Conservation (phyloP, 228 moss, liverwort and hornwort genomes). For the Sphagnum fallax region DNA sequence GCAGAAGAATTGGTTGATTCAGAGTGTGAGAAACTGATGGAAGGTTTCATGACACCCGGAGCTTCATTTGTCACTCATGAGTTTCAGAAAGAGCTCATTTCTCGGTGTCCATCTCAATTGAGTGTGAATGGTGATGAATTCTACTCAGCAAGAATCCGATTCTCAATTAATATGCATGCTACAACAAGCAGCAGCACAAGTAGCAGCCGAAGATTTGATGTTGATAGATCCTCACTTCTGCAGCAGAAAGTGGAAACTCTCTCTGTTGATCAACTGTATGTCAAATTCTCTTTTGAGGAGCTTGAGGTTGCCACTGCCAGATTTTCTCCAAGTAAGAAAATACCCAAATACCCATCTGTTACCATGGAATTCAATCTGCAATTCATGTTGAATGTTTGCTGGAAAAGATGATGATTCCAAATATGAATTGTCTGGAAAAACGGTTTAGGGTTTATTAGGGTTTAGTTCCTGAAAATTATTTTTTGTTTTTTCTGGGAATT, state of each 20-base stretch:
- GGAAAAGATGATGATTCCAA: too few species aligned
- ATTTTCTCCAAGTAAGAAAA: conserved; percentile 53
- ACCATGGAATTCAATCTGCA: neutral
- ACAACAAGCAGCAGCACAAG: neutral
- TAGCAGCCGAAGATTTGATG: neutral
- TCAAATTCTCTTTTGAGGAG: conserved; percentile 41
- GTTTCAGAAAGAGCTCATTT: neutral
- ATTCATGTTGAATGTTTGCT: neutral
- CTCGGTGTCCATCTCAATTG: neutral
- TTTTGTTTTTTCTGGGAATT: neutral
- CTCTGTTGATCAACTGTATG: conserved; percentile 35
- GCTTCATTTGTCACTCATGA: neutral
- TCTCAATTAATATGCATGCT: conserved; percentile 6
- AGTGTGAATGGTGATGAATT: neutral
- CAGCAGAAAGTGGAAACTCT: conserved; percentile 14
- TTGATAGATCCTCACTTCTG: conserved; percentile 1
- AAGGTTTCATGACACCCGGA: neutral
- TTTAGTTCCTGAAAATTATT: neutral
- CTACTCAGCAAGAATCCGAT: conserved; percentile 10
- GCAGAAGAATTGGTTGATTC: too few species aligned
- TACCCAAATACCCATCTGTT: neutral
- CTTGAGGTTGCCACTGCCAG: conserved; percentile 57
- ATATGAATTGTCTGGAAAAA: too few species aligned
- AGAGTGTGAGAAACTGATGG: too few species aligned
- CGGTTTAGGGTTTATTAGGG: too few species aligned